phyloP scores from a whole-genome alignment of 305 asterid species.

The Fraxinus dipetala region DNA sequence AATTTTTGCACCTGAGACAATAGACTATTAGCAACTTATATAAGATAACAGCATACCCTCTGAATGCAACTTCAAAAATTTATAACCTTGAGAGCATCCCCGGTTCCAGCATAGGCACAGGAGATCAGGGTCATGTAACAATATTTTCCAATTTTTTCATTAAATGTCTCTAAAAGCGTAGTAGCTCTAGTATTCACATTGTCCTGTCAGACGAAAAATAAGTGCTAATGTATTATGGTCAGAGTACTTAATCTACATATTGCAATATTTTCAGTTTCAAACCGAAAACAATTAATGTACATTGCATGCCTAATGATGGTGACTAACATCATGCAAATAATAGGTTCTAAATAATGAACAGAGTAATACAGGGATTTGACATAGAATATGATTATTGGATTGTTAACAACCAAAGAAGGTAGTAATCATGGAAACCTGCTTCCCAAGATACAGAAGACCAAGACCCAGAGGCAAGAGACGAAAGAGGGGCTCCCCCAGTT shows the following conservation, averaged over 20 bases:
- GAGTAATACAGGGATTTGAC: background rate
- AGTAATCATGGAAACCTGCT: slow-evolving; percentile 54
- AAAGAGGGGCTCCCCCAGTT: slow-evolving; percentile 76
- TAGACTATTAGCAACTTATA: slow-evolving; percentile 16
- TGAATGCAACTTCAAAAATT: slow-evolving; percentile 16
- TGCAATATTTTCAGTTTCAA: slow-evolving; percentile 12
- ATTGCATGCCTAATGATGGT: background rate
- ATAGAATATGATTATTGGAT: background rate
- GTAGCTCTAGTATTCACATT: slow-evolving; percentile 77
- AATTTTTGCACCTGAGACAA: slow-evolving; percentile 81
- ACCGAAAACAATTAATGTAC: background rate
- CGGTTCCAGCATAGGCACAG: slow-evolving; percentile 98
- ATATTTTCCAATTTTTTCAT: slow-evolving; percentile 76
- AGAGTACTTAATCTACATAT: background rate
- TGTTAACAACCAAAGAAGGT: background rate
- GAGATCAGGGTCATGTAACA: slow-evolving; percentile 89
- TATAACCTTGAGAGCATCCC: slow-evolving; percentile 86
- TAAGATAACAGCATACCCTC: background rate
- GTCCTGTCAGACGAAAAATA: slow-evolving; percentile 50
- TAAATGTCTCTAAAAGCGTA: slow-evolving; percentile 74
- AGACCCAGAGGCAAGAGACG: slow-evolving; percentile 90
- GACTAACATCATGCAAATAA: background rate
- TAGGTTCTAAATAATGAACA: background rate
- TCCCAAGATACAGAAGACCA: slow-evolving; percentile 91
- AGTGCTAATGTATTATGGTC: slow-evolving; percentile 2